Conservation (phyloP, 2,329 filamentous ascomycete species). For the Huntiella moniliformis region DNA sequence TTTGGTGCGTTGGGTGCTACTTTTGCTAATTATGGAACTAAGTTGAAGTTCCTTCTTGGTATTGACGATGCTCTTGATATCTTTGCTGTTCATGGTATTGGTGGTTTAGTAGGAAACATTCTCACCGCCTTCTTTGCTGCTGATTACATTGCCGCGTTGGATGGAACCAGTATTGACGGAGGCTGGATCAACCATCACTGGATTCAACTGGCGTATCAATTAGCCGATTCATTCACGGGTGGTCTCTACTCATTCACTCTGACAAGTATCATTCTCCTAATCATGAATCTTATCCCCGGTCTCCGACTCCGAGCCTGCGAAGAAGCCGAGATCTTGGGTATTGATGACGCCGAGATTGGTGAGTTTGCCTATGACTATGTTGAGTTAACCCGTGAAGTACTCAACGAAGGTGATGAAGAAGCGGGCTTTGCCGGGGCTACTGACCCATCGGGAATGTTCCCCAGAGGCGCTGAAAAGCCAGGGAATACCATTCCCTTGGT, state of each 20-base stretch:
- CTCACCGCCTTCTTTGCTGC: conserved; percentile 68
- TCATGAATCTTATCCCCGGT: conserved; percentile 62
- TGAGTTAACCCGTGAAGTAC: conserved; percentile 48
- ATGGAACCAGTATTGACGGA: conserved; percentile 50
- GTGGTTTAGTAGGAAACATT: conserved; percentile 62
- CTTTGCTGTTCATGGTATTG: conserved; percentile 65
- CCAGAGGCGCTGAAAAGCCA: not conserved
- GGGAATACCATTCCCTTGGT: conserved; percentile 1
- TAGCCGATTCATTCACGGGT: conserved; percentile 62
- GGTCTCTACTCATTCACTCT: conserved; percentile 60
- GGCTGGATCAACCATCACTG: conserved; percentile 75
- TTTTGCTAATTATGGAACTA: conserved; percentile 76
- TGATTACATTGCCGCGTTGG: conserved; percentile 66
- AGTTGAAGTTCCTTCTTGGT: conserved; percentile 66
- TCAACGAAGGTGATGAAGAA: conserved; percentile 26
- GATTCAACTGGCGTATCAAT: conserved; percentile 66
- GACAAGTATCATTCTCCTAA: conserved; percentile 60
- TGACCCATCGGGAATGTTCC: not conserved
- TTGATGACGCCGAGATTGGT: conserved; percentile 79
- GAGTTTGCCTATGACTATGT: conserved; percentile 95
- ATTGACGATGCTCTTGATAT: conserved; percentile 80
- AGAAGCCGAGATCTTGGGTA: conserved; percentile 66
- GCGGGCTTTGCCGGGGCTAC: not conserved
- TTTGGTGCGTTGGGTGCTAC: conserved; percentile 60
- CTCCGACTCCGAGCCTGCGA: conserved; percentile 55